These are phyloP conservation scores for Starmera amethionina DNA, from an alignment of 805 yeast genomes.

Conservation along the genomic window DNA sequence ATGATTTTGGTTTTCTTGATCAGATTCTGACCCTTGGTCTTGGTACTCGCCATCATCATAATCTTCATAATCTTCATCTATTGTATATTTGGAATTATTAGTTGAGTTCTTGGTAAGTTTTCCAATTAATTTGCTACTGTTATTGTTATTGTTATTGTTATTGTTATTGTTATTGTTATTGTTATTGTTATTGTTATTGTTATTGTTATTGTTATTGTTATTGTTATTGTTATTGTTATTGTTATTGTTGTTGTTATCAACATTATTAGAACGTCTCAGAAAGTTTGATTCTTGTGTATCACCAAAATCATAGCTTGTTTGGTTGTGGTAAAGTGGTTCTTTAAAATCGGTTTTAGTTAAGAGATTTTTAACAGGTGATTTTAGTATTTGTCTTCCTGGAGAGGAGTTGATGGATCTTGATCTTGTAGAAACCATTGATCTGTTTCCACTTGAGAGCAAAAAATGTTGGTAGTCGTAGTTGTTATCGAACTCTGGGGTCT, in stretches of 20 bases:
- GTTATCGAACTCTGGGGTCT: not conserved
- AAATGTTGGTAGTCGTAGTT: not conserved
- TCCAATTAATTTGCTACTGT: not conserved
- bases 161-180: not conserved
- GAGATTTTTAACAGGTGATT: not conserved
- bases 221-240: not conserved
- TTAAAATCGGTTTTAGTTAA: not conserved
- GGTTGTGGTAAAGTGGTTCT: not conserved
- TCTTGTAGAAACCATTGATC: not conserved
- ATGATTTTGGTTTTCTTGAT: not conserved
- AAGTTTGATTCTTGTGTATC: not conserved
- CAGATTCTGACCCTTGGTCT: not conserved
- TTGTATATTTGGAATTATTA: slow-evolving; percentile 3
- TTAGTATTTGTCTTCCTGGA: not conserved
- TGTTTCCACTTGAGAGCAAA: not conserved
- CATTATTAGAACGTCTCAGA: too few species aligned
- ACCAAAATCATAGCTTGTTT: not conserved
- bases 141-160: not conserved
- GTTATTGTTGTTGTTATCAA: not conserved
- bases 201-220: not conserved
- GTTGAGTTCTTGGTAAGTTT: not conserved
- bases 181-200: not conserved
- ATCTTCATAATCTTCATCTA: slow-evolving; percentile 1
- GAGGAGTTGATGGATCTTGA: not conserved
- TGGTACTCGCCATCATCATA: not conserved